Conservation (phyloP, 2,329 filamentous ascomycete species). For the Aspergillus glaucus region DNA sequence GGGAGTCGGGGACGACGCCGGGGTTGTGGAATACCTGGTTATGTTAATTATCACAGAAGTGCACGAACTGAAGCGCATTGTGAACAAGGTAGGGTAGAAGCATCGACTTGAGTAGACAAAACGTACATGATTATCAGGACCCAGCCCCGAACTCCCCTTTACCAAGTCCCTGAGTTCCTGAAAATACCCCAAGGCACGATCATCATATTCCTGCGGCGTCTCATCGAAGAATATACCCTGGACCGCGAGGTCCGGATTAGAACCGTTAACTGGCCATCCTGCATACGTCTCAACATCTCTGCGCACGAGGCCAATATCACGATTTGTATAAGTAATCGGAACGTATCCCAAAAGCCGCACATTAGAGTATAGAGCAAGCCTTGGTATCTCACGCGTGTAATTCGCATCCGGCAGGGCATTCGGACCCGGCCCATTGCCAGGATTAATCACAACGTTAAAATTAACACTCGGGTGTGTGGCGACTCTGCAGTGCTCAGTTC, state of each 20-base stretch:
- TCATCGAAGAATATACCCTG: conserved; percentile 48
- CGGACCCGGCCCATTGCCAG: conserved; percentile 43
- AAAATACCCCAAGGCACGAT: conserved; percentile 26
- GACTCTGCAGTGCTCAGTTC: conserved; percentile 29
- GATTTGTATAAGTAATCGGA: conserved; percentile 43
- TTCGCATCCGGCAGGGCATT: conserved; percentile 37
- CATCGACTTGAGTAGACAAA: conserved; percentile 1
- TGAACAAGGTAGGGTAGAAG: neutral
- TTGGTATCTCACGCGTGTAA: conserved; percentile 38
- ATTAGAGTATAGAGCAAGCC: conserved; percentile 40
- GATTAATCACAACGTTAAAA: conserved; percentile 48
- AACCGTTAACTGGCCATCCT: conserved; percentile 35
- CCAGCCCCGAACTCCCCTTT: conserved; percentile 26
- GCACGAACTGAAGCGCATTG: neutral
- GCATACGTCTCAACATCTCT: conserved; percentile 43
- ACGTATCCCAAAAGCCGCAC: conserved; percentile 47
- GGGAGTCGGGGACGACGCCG: conserved; percentile 37
- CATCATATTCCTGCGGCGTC: conserved; percentile 35
- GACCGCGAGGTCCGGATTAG: conserved; percentile 34
- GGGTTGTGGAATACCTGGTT: conserved; percentile 41
- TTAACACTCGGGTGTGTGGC: conserved; percentile 35
- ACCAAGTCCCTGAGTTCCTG: conserved; percentile 27
- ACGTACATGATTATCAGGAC: conserved; percentile 34
- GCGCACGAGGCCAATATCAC: conserved; percentile 35
- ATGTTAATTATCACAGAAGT: neutral